These are phyloP conservation scores for Hymenoscyphus linearis DNA, from an alignment of 2,329 filamentous ascomycete species.

Conservation along the genomic window DNA sequence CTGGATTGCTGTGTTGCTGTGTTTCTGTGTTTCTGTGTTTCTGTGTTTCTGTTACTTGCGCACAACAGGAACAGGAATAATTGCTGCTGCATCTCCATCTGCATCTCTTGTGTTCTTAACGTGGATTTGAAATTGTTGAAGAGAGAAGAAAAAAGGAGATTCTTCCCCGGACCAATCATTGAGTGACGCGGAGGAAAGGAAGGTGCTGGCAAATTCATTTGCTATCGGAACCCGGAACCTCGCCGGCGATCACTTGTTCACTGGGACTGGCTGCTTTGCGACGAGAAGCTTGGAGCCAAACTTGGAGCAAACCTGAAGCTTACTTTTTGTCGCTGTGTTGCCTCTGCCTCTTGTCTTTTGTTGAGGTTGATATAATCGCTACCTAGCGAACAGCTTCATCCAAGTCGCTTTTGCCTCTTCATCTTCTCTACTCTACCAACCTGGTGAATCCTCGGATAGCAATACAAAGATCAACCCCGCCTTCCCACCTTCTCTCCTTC, in stretches of 20 bases:
- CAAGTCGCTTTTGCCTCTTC: no score
- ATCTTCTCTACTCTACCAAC: not conserved
- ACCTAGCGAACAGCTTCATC: no score
- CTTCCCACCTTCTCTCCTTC: not conserved
- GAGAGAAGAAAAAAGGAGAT: not conserved
- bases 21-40: no score
- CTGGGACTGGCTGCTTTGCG: not conserved
- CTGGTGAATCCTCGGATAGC: not conserved
- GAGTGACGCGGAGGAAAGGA: not conserved
- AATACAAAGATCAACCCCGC: not conserved
- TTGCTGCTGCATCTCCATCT: no score
- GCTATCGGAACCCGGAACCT: not conserved
- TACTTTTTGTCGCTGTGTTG: not conserved
- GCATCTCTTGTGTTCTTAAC: no score
- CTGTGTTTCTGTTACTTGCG: not conserved
- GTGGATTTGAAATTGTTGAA: no score
- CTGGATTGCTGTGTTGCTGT: not conserved
- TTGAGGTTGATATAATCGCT: no score
- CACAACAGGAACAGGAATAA: not conserved
- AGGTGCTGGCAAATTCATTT: not conserved
- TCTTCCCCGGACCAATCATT: not conserved
- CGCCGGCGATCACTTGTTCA: not conserved
- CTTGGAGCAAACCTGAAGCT: not conserved
- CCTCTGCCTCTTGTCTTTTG: no score
- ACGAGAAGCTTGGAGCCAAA: not conserved